A percentile compares a stretch with the other conserved stretches of the same genome.
These are phyloP conservation scores for Alternaria rosae DNA, from an alignment of 2,329 filamentous ascomycete genomes.

Conservation along the genomic window DNA sequence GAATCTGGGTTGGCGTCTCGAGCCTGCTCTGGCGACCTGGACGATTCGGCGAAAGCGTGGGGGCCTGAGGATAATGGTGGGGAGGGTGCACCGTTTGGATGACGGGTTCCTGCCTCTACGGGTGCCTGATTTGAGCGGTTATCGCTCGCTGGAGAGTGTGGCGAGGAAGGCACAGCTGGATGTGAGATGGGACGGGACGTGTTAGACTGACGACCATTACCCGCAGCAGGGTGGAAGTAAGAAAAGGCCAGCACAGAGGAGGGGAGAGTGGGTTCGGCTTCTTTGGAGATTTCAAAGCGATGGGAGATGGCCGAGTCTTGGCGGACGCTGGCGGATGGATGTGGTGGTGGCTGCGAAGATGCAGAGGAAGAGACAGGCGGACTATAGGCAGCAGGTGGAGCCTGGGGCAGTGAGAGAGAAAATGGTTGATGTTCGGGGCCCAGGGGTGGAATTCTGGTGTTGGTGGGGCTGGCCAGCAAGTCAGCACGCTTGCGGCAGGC, in stretches of 20 bases:
- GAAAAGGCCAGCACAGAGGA: constrained; percentile 20
- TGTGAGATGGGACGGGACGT: constrained; percentile 11
- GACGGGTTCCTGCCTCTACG: constrained; percentile 6
- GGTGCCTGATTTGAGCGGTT: constrained; percentile 10
- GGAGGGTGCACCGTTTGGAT: constrained; percentile 11
- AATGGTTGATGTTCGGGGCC: constrained; percentile 15
- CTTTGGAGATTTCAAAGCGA: constrained; percentile 24
- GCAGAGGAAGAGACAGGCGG: constrained; percentile 16
- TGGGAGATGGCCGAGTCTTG: constrained; percentile 31
- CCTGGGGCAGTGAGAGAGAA: constrained; percentile 6
- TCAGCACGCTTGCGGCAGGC: constrained; percentile 12
- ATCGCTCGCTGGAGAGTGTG: constrained; percentile 11
- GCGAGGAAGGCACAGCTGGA: constrained; percentile 14
- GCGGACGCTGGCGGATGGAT: constrained; percentile 13
- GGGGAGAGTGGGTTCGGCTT: constrained; percentile 17
- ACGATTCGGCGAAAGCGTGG: constrained; percentile 3
- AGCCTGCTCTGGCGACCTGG: constrained; percentile 21
- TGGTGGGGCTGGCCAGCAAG: constrained; percentile 18
- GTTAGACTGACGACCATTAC: constrained; percentile 19
- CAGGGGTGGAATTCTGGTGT: constrained; percentile 11
- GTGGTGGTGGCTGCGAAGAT: constrained; percentile 14
- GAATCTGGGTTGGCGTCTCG: constrained; percentile 14
- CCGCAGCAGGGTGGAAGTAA: constrained; percentile 12
- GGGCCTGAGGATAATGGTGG: constrained; percentile 7
- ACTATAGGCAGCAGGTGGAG: constrained; percentile 12